A percentile compares a stretch with the other conserved stretches of the same genome.
Conservation (phyloP, 768 basidiomycete species). For the Rhizopogon roseolus region DNA sequence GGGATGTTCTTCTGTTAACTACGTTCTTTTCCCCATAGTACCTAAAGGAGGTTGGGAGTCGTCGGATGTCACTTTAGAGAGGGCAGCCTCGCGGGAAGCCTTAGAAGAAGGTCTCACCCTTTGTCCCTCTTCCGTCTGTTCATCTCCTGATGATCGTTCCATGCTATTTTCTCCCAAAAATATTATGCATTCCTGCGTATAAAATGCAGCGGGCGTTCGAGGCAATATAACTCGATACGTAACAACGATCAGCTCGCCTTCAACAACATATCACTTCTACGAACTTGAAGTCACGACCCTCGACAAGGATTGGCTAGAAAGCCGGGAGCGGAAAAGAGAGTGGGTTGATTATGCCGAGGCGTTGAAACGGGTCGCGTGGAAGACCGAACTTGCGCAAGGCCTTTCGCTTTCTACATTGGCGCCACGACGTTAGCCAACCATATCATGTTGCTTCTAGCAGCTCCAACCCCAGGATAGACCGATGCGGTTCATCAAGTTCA, state of each 20-base stretch:
- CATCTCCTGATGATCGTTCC: constrained; percentile 61
- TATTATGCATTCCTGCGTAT: constrained; percentile 16
- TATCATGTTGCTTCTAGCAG: constrained; percentile 3
- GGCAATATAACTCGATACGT: constrained; percentile 84
- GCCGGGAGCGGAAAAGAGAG: constrained; percentile 73
- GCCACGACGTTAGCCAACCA: constrained; percentile 37
- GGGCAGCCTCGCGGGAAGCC: constrained; percentile 88
- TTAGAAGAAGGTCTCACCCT: constrained; percentile 94
- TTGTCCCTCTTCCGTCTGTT: constrained; percentile 72
- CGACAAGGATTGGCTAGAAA: constrained; percentile 79
- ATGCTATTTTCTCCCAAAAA: constrained; percentile 31
- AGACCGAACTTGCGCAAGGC: constrained; percentile 77
- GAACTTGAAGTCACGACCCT: constrained; percentile 78
- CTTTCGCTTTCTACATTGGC: constrained; percentile 70
- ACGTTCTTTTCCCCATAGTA: constrained; percentile 38
- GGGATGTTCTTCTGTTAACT: background rate
- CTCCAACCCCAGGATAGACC: constrained; percentile 3
- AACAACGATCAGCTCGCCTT: constrained; percentile 72
- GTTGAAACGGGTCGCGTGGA: constrained; percentile 70
- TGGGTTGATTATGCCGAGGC: constrained; percentile 90
- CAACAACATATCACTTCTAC: constrained; percentile 86
- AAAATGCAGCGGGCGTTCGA: constrained; percentile 71
- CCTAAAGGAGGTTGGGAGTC: constrained; percentile 93
- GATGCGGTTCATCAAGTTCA: constrained; percentile 4
- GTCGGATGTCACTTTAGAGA: constrained; percentile 75